These are phyloP conservation scores for Ophiosphaerella korrae DNA, from an alignment of 2,329 filamentous ascomycete species.

Conservation along the genomic window DNA sequence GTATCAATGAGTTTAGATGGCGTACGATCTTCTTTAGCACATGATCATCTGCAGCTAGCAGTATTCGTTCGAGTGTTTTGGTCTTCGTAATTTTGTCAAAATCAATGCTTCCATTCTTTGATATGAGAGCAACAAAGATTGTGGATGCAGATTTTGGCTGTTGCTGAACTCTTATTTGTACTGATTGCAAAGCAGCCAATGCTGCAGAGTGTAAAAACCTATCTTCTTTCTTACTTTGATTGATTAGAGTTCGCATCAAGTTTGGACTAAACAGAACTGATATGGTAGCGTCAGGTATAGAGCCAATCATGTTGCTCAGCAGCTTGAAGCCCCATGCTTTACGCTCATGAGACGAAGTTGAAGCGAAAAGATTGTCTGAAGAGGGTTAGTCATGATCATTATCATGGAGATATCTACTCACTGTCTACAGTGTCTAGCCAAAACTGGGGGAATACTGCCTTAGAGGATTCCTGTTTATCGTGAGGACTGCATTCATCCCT, in stretches of 20 bases:
- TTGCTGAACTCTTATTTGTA: conserved; percentile 67
- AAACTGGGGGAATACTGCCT: conserved; percentile 70
- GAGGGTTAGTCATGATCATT: conserved; percentile 7
- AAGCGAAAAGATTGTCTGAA: conserved; percentile 80
- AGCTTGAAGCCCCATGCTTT: conserved; percentile 93
- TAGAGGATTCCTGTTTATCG: conserved; percentile 40
- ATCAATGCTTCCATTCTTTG: conserved; percentile 71
- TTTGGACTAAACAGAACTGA: conserved; percentile 78
- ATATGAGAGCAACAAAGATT: conserved; percentile 71
- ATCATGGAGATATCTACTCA: conserved; percentile 53
- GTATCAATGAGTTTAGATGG: conserved; percentile 54
- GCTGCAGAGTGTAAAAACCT: conserved; percentile 68
- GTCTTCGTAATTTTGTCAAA: conserved; percentile 87
- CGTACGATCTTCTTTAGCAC: conserved; percentile 59
- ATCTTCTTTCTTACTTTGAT: conserved; percentile 44
- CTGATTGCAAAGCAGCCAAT: conserved; percentile 72
- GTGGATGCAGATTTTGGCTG: conserved; percentile 62
- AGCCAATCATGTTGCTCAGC: conserved; percentile 74
- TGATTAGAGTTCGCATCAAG: conserved; percentile 63
- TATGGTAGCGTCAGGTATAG: conserved; percentile 56
- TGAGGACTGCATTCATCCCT: conserved; percentile 28
- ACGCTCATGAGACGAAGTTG: conserved; percentile 80
- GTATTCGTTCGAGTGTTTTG: conserved; percentile 78
- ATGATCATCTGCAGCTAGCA: conserved; percentile 63
- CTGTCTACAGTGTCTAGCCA: conserved; percentile 88